Base-by-base conservation (phyloP, 805 yeast species). In the Zygoascus ofunaensis region DNA sequence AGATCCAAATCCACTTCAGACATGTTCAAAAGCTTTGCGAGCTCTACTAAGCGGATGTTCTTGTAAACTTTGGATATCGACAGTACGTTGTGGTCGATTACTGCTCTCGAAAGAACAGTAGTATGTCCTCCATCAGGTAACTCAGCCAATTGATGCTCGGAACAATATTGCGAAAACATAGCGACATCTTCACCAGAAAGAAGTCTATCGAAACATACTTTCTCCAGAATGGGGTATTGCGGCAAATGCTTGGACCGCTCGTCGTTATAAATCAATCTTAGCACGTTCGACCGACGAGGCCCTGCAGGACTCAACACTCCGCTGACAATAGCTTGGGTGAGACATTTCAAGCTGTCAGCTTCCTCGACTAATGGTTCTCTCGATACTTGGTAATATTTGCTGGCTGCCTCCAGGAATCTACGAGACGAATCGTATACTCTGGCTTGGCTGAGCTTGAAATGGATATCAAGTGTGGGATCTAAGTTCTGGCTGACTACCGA, bases 271-370 rank as follows among this genome's bases (percentile, higher is more conserved):
- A 60, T 46, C 21, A 51, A 45, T 3, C 55, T 44, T 10, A 60
- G 46, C 18, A 57, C 45, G 7, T 59, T 54, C 7, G 56, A 43
- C 10, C 63, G 42, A 14, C 48, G 45, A 0, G 63, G 64, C 1
- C 64, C 64, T 1, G 65, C 63, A 4, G 64, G 63, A 22, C 61
- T 50, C 44, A 60, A 47, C 1, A 60, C 44, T 3, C 60, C 56
- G 17, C 62, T 57, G 7, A 55, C 49, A 3, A 58, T 49, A 3
- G 63, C 63, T 5, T 55, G 55, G n/a, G 46, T 36, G 12, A 60
- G 49, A 41, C 59, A 55, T 14, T 39, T 42, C 18, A 51, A 32
- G 4, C 57, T 37, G 28, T 58, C 63, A 1, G 48, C 55, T 3
- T 47, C 57, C 24, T 54, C 62, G 33, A 56, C 55, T 18, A 43